Evolutionary conservation across 257 asterid species (phyloP).

Genomic region (Eustoma russellianum): DNA sequence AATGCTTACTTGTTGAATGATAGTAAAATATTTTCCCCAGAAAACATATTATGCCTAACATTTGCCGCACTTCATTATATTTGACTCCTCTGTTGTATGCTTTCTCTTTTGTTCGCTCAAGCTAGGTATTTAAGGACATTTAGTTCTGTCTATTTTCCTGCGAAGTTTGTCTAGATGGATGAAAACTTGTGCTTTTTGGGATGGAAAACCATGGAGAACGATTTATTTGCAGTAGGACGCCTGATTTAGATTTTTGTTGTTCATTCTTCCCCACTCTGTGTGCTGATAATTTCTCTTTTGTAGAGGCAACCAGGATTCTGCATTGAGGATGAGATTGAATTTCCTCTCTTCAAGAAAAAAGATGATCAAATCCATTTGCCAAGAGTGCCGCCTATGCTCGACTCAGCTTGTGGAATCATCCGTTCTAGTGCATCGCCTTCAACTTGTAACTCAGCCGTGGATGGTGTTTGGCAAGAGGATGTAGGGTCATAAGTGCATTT

Average conservation of each 20-base stretch:
- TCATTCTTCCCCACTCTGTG: too few species aligned
- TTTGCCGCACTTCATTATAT: too few species aligned
- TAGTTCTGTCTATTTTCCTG: too few species aligned
- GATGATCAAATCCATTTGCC: slow-evolving; percentile 19
- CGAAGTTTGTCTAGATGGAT: too few species aligned
- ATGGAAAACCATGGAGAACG: too few species aligned
- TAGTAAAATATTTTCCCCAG: too few species aligned
- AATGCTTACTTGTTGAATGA: too few species aligned
- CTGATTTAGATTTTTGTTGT: slow-evolving; percentile 15
- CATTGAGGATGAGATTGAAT: slow-evolving; percentile 55
- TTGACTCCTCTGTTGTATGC: too few species aligned
- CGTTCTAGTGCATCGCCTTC: slow-evolving; percentile 22
- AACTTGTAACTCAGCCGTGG: slow-evolving; percentile 36
- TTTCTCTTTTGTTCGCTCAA: too few species aligned
- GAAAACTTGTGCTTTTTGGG: too few species aligned
- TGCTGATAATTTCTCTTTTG: slow-evolving; percentile 19
- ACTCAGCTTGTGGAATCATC: slow-evolving; percentile 19
- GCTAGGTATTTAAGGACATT: too few species aligned
- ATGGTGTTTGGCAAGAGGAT: slow-evolving; percentile 40
- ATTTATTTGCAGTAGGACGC: neutral
- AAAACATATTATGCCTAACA: too few species aligned
- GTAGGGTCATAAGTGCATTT: slow-evolving; percentile 21
- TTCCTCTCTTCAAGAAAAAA: slow-evolving; percentile 41
- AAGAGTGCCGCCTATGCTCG: slow-evolving; percentile 17
- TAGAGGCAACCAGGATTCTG: slow-evolving; percentile 29